phyloP scores from a whole-genome alignment of 345 rosid species.

The Populus pruinosa region DNA sequence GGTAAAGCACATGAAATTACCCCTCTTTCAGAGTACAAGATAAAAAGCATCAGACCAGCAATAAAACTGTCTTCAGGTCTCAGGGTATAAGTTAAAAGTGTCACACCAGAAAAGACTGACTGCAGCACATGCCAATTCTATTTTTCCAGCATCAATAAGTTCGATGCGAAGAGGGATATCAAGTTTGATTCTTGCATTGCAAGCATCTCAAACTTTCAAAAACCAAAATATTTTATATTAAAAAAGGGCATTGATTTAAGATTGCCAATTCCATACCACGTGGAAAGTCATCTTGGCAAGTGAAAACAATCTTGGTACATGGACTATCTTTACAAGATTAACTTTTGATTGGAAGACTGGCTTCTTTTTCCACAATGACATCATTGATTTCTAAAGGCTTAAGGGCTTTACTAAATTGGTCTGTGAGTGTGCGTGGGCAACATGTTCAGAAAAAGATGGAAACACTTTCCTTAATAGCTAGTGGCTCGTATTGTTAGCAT shows the following conservation, averaged over 20 bases:
- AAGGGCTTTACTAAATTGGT: not conserved
- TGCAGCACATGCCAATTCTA: not conserved
- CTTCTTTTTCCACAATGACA: not conserved
- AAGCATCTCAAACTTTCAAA: not conserved
- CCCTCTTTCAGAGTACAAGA: not conserved
- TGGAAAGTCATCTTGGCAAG: not conserved
- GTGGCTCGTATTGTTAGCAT: slow-evolving; percentile 18
- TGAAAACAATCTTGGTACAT: not conserved
- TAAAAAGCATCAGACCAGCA: not conserved
- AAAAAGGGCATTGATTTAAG: not conserved
- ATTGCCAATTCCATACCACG: not conserved
- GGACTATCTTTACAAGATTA: not conserved
- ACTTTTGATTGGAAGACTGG: not conserved
- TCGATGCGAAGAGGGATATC: not conserved
- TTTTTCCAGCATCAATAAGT: not conserved
- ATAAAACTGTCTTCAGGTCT: not conserved
- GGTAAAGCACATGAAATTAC: not conserved
- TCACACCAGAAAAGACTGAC: not conserved
- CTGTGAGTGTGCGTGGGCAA: slow-evolving; percentile 2
- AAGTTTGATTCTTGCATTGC: not conserved
- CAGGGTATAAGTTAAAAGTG: not conserved
- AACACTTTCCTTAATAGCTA: not conserved
- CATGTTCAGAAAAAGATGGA: not conserved
- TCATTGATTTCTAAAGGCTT: not conserved
- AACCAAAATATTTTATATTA: not conserved